phyloP scores from a whole-genome alignment of 2,329 filamentous ascomycete genomes.

The Diplodia seriata region DNA sequence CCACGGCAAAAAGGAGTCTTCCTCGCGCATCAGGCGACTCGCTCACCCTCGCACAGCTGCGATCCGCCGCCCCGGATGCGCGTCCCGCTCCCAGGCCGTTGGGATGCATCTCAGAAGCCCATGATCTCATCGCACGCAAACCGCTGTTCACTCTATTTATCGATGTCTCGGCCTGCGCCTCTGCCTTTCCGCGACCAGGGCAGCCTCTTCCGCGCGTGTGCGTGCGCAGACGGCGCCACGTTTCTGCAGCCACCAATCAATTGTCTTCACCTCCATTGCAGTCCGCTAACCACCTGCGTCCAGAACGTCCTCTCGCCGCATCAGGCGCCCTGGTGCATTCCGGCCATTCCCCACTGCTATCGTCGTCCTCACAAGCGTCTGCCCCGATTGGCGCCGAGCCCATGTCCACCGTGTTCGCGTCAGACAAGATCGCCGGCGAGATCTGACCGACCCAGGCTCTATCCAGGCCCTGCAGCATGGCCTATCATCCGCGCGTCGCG shows the following conservation, averaged over 20 bases:
- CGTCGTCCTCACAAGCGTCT: too few relatives aligned
- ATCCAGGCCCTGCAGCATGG: not conserved
- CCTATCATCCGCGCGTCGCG: not conserved
- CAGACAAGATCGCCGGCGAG: not conserved
- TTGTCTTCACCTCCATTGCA: not conserved
- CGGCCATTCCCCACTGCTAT: too few relatives aligned
- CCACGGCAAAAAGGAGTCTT: conserved; percentile 4
- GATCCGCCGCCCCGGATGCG: conserved; percentile 17
- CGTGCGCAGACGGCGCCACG: not conserved
- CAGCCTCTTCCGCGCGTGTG: conserved; percentile 16
- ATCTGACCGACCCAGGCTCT: not conserved
- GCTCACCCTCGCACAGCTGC: not conserved
- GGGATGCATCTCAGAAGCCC: conserved; percentile 14
- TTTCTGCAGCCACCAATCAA: not conserved
- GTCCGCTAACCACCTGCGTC: not conserved
- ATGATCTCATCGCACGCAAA: conserved; percentile 15
- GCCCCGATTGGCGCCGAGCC: too few relatives aligned
- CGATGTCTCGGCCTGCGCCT: conserved; percentile 16
- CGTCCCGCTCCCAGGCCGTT: conserved; percentile 21
- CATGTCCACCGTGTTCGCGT: too few relatives aligned
- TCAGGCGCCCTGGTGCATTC: not conserved
- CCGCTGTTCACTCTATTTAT: not conserved
- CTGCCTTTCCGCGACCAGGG: not conserved
- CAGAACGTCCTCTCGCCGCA: not conserved
- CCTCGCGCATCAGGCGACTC: not conserved